Evolutionary conservation across 257 asterid species (phyloP), one percentile per base, ranked within the genome.

Genomic region (Forsythia suspensa): DNA sequence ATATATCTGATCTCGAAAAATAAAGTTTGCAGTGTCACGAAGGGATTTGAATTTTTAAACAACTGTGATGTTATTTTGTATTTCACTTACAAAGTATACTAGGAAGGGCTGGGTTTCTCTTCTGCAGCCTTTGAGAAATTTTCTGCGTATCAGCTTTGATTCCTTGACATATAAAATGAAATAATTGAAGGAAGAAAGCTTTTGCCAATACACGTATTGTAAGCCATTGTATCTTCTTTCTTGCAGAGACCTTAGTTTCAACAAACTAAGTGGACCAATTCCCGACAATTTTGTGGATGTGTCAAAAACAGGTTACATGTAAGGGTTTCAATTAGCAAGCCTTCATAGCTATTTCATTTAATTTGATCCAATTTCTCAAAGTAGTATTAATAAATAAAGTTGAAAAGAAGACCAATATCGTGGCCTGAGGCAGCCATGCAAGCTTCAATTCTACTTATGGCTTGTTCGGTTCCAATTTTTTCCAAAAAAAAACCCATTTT

Each of bases 171-270:
- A 21, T n/a, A 34, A 8, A n/a, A 57, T 20, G 66, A 57, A n/a
- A 18, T 57, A 3, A n/a, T 59, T 59, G 4, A n/a, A 20, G 10
- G 36, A 20, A 2, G 34, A 0, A 59, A 59, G 36, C 36, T 13
- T 21, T 72, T 52, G 66, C 48, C 29, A 18, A 15, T 29, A 15
- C 29, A 15, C 63, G 18, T 72, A 11, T 78, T 36, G 51, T 13
- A 18, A 75, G 37, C 11, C 37, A 21, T 8, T 73, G 67, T 75
- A 40, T 34, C 40, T 73, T 61, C 18, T 69, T 52, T 8, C 37
- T 74, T 80, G 88, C 91, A 92, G 96, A 75, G 97, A 91, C 84
- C 80, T 92, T 77, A 89, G 92, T 81, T 91, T 91, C 87, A 92
- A 92, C 90, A 90, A 84, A 78, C 74, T 92, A 80, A 89, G 82